Percentiles rank a stretch among this genome's conserved stretches.
phyloP scores from a whole-genome alignment of 345 rosid genomes.

The Lepidium sativum region DNA sequence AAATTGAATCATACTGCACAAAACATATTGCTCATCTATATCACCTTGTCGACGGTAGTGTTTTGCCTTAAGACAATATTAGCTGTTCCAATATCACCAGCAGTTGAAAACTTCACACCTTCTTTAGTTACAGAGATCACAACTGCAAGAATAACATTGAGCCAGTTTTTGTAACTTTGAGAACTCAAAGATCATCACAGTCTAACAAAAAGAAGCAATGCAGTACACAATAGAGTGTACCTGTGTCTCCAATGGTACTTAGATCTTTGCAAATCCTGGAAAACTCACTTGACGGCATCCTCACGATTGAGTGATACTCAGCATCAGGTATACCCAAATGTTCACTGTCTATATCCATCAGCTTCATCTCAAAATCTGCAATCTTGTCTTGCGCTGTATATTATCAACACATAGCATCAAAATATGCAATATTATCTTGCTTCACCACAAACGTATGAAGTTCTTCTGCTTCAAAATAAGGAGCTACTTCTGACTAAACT shows the following conservation, averaged over 20 bases:
- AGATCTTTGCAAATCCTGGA: slow-evolving; percentile 88
- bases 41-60: slow-evolving; percentile 89
- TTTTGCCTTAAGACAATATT: slow-evolving; percentile 94
- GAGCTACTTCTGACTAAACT: no score
- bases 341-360: slow-evolving; percentile 98
- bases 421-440: no score
- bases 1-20: not conserved
- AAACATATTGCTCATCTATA: not conserved
- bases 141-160: slow-evolving; percentile 35
- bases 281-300: slow-evolving; percentile 93
- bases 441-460: no score
- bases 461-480: no score
- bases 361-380: slow-evolving; percentile 94
- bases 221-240: slow-evolving; percentile 19
- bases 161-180: no score
- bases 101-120: slow-evolving; percentile 93
- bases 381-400: slow-evolving; percentile 96
- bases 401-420: no score
- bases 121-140: slow-evolving; percentile 95
- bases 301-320: slow-evolving; percentile 89
- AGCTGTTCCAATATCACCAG: slow-evolving; percentile 94
- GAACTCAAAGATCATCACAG: no score
- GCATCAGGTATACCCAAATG: slow-evolving; percentile 99
- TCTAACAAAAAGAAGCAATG: no score
- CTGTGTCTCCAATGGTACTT: slow-evolving; percentile 91